Conservation (phyloP, 148 eudicot species). For the Salicornia ramosissima region DNA sequence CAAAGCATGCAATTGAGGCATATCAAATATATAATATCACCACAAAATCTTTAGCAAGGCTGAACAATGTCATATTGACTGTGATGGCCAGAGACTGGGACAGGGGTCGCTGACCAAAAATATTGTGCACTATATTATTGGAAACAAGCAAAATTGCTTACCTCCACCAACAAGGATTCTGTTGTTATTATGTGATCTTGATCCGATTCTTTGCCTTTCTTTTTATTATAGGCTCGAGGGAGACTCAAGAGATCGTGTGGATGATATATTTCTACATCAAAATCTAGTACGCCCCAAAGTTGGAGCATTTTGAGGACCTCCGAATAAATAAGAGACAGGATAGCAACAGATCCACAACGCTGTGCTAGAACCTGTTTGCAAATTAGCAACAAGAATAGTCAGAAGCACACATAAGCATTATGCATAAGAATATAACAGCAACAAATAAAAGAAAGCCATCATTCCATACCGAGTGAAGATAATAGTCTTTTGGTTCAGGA, state of each 20-base stretch:
- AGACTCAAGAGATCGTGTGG: conserved; percentile 59
- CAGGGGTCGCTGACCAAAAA: background rate
- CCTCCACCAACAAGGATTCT: conserved; percentile 68
- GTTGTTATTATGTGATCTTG: conserved; percentile 65
- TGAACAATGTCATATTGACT: background rate
- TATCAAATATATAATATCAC: too few relatives aligned
- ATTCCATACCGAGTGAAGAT: conserved; percentile 77
- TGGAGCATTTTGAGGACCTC: conserved; percentile 77
- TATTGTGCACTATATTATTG: background rate
- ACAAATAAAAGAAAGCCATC: background rate
- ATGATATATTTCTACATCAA: conserved; percentile 75
- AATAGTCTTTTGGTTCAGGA: conserved; percentile 59
- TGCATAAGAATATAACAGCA: background rate
- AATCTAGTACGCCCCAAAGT: conserved; percentile 57
- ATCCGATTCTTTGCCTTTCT: conserved; percentile 65
- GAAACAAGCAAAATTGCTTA: conserved; percentile 20
- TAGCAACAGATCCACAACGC: conserved; percentile 69
- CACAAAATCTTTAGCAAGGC: background rate
- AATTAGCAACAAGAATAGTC: background rate
- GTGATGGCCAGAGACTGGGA: too few relatives aligned
- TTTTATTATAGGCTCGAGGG: conserved; percentile 77
- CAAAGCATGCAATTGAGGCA: background rate
- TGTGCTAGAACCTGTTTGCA: conserved; percentile 68
- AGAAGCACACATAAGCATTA: background rate
- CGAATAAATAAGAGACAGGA: conserved; percentile 70